phyloP scores from a whole-genome alignment of 2,329 filamentous ascomycete genomes.

The Cercospora zeae-maydis region DNA sequence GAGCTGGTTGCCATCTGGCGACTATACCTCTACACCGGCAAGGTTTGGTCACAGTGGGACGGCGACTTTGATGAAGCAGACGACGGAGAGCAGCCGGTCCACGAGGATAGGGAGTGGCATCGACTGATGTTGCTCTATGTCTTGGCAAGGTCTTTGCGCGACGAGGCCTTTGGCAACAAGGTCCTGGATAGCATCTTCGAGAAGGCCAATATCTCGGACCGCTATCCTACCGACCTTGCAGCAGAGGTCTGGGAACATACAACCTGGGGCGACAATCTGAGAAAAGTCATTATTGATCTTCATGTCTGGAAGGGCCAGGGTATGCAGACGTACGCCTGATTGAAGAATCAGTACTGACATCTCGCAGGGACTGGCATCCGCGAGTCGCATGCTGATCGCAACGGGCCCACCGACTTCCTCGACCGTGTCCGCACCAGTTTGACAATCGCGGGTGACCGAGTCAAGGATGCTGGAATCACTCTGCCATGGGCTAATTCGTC shows the following conservation, averaged over 20 bases:
- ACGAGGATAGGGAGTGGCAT: slow-evolving; percentile 24
- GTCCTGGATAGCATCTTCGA: slow-evolving; percentile 26
- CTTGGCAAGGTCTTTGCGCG: slow-evolving; percentile 26
- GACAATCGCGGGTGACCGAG: slow-evolving; percentile 1
- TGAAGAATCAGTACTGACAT: neutral
- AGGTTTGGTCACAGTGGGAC: slow-evolving; percentile 14
- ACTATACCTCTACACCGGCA: slow-evolving; percentile 27
- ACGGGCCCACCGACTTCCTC: slow-evolving; percentile 18
- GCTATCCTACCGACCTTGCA: slow-evolving; percentile 25
- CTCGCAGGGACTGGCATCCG: slow-evolving; percentile 13
- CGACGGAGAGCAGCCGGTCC: slow-evolving; percentile 4
- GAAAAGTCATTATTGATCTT: slow-evolving; percentile 24
- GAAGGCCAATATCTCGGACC: slow-evolving; percentile 16
- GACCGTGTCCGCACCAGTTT: slow-evolving; percentile 9
- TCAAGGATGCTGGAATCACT: slow-evolving; percentile 7
- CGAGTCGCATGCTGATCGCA: slow-evolving; percentile 22
- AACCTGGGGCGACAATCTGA: slow-evolving; percentile 16
- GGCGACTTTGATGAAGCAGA: slow-evolving; percentile 15
- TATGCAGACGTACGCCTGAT: neutral
- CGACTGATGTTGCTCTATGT: slow-evolving; percentile 25
- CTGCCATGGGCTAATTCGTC: slow-evolving; percentile 18
- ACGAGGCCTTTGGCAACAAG: slow-evolving; percentile 29
- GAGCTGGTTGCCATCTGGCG: slow-evolving; percentile 26
- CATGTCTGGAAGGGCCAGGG: slow-evolving; percentile 26
- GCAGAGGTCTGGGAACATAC: slow-evolving; percentile 20